phyloP scores from a whole-genome alignment of 148 eudicot genomes.

The Polygonum maritimum region DNA sequence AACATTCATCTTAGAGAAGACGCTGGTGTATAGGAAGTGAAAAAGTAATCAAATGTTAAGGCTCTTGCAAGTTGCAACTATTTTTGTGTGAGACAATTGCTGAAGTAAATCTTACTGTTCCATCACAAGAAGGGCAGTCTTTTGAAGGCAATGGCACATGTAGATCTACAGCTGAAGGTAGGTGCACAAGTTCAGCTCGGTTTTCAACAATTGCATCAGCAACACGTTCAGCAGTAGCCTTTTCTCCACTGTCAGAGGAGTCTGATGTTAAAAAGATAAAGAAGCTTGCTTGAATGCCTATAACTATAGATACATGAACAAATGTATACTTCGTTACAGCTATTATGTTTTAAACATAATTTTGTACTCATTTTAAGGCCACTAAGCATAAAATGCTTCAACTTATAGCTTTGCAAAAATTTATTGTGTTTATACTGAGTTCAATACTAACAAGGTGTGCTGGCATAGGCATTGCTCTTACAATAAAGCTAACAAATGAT shows the following conservation, averaged over 20 bases:
- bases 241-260: slow-evolving; percentile 58
- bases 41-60: neutral
- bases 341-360: neutral
- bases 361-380: neutral
- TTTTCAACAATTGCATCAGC: slow-evolving; percentile 75
- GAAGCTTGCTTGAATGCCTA: slow-evolving; percentile 11
- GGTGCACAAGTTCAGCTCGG: slow-evolving; percentile 78
- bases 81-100: neutral
- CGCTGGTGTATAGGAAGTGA: neutral
- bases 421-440: neutral
- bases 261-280: slow-evolving; percentile 7
- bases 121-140: slow-evolving; percentile 84
- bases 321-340: neutral
- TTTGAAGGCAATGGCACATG: slow-evolving; percentile 70
- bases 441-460: neutral
- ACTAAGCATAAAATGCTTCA: neutral
- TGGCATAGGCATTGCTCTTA: neutral
- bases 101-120: slow-evolving; percentile 47
- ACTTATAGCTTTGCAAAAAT: neutral
- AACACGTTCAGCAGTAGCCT: slow-evolving; percentile 66
- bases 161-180: slow-evolving; percentile 62
- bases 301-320: neutral
- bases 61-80: neutral
- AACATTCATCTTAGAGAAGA: neutral
- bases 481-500: neutral